Evolutionary conservation across 306 rosid genomes (phyloP), one percentile per base, ranked within the genome.

Genomic region (Casuarina glauca): DNA sequence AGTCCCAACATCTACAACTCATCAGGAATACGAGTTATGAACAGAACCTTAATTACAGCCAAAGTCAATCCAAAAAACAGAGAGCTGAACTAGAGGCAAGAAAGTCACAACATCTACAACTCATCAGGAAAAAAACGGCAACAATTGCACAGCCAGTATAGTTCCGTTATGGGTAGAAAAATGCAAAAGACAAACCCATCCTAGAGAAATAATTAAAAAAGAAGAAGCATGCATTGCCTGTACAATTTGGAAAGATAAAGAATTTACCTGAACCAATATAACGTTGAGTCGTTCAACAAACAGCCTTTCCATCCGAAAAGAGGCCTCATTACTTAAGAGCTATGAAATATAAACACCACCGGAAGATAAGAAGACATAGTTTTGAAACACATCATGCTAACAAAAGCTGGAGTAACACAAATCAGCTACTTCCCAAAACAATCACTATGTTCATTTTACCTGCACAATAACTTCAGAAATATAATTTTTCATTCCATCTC

Each of bases 401-500:
- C 32, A 26, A 26, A 26, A 26, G 32, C 32, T 57, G 51, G 39
- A 9, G 52, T 2, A 5, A 10, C 38, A 16, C 42, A 9, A 45
- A 38, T 5, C 4, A 45, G 73, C 39, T 35, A n/a, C 50, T 73
- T 73, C 36, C 62, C 46, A 26, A 45, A 71, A 63, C 45, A 52
- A 9, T 41, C 20, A 78, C 46, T 61, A 5, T 45, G 64, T 13
- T 3, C 55, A 58, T 13, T 53, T 42, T 80, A 93, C 99, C 98
- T 96, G 97, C 52, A 96, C 97, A 73, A 96, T 96, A 54, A 96
- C 89, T 69, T 96, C 99, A 74, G 99, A 96, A 17, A 96, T 93
- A 78, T 93, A 96, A 86, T 96, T 96, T 80, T 96, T 96, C 99
- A 96, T 96, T 80, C 99, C 99, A 74, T 96, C 99, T 58, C 99